Base-by-base conservation (phyloP, 768 basidiomycete genomes). In the Pisolithus sp. region DNA sequence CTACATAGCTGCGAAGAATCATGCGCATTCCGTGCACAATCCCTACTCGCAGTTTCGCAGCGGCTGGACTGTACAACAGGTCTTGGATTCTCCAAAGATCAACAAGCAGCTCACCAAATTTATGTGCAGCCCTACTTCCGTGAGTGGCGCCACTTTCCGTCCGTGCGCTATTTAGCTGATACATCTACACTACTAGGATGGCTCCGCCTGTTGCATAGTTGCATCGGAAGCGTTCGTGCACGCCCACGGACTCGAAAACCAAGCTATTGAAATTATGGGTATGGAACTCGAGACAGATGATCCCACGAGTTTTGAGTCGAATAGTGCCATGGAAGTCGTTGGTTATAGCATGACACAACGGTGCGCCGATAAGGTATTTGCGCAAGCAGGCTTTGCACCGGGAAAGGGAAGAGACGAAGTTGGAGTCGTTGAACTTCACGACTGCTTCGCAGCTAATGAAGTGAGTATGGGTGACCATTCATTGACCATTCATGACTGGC, bases 111-210 rank as follows among this genome's bases (percentile, higher is more conserved):
- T 89, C 45, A 89, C 89, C 2, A 86, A 86, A 66, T 84, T 80
- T 64, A 92, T 91, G 87, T 92, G 89, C 62, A 90, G 86, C 58
- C 89, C 89, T 0, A 93, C 89, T 30, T 90, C 81, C 34, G 86
- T 80, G 53, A 52, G 75, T 64, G 12, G 6, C 18, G 23, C 4
- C 9, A 23, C 17, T 21, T 2, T 2, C 6, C 49, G 7, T 2
- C 6, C 49, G 7, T 17, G 9, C n/a, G 7, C 5, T 17, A 12
- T 42, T 2, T 24, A 9, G 4, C 24, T 28, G 17, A 36, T 43
- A 28, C 52, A 34, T 44, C 28, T 43, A 21, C 48, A 24, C 52
- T 31, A 37, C 20, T 45, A 86, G 86, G 85, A 89, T 57, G 85
- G 85, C 20, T 85, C 85, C 21, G 86, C 85, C 2, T 84, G 83